Evolutionary conservation across 371 early-diverging fungal genomes (phyloP).

Genomic region (Zancudomyces culisetae): DNA sequence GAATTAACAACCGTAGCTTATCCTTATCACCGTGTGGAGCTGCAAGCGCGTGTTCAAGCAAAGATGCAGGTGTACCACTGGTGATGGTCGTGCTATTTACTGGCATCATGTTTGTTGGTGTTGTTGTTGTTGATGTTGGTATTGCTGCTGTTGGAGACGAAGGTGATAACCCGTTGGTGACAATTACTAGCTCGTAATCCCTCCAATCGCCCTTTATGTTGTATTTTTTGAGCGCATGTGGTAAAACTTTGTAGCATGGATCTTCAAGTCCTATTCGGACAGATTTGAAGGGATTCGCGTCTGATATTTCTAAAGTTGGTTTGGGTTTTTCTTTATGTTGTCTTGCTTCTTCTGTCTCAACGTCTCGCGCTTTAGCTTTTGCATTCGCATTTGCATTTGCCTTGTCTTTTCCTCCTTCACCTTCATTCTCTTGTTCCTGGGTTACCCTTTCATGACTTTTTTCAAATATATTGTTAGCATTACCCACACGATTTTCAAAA

Average conservation of each 20-base stretch:
- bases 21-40: no score
- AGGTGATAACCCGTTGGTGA: no score
- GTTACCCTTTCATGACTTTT: neutral
- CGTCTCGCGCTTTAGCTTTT: neutral
- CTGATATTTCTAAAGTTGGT: no score
- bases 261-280: conserved; percentile 66
- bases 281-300: conserved; percentile 30
- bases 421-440: neutral
- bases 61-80: no score
- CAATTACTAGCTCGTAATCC: conserved; percentile 62
- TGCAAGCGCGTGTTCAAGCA: conserved; percentile 20
- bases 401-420: neutral
- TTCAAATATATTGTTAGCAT: neutral
- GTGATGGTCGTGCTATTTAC: no score
- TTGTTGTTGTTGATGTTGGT: no score
- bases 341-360: no score
- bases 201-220: conserved; percentile 76
- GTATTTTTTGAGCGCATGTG: conserved; percentile 73
- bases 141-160: no score
- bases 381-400: neutral
- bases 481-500: no score
- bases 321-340: no score
- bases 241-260: conserved; percentile 66
- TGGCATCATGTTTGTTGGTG: no score
- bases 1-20: no score